Evolutionary conservation across 371 early-diverging fungal genomes (phyloP).

Genomic region (Mortierella sp.): DNA sequence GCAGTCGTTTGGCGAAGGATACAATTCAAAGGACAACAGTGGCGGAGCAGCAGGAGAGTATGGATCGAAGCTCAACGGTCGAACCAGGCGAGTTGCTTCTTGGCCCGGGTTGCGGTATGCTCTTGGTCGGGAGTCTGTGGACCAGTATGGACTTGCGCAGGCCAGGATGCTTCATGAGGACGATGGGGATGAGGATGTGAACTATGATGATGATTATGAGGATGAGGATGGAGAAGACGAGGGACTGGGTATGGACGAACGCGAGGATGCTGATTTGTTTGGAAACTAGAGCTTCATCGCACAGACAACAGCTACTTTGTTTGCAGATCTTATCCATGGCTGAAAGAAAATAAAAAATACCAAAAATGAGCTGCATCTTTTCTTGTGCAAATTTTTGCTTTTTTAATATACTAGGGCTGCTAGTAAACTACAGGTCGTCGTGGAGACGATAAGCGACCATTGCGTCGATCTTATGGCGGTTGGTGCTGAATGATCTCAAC

Average conservation of each 20-base stretch:
- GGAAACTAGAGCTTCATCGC: no score
- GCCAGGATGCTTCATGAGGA: neutral
- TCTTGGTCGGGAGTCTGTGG: slow-evolving; percentile 38
- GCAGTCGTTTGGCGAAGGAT: slow-evolving; percentile 31
- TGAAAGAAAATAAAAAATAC: neutral
- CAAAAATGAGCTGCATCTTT: no score
- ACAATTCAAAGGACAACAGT: neutral
- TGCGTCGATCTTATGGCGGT: slow-evolving; percentile 85
- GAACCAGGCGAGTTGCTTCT: slow-evolving; percentile 24
- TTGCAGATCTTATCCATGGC: neutral
- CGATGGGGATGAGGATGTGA: neutral
- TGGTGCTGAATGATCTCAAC: slow-evolving; percentile 85
- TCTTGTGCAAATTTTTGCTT: no score
- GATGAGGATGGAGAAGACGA: slow-evolving; percentile 27
- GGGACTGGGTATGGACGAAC: slow-evolving; percentile 23
- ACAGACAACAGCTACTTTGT: no score
- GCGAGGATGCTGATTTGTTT: neutral
- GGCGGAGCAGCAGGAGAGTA: no score
- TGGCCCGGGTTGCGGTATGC: slow-evolving; percentile 48
- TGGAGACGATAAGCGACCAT: slow-evolving; percentile 85
- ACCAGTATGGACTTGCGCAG: slow-evolving; percentile 18
- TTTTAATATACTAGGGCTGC: neutral
- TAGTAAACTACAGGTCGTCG: slow-evolving; percentile 53
- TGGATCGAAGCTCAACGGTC: slow-evolving; percentile 14
- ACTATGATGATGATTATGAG: slow-evolving; percentile 4